A percentile compares a stretch with the other conserved stretches of the same genome.
Evolutionary conservation across 139 green algal species (phyloP).

Genomic region (Bryopsis sp.): DNA sequence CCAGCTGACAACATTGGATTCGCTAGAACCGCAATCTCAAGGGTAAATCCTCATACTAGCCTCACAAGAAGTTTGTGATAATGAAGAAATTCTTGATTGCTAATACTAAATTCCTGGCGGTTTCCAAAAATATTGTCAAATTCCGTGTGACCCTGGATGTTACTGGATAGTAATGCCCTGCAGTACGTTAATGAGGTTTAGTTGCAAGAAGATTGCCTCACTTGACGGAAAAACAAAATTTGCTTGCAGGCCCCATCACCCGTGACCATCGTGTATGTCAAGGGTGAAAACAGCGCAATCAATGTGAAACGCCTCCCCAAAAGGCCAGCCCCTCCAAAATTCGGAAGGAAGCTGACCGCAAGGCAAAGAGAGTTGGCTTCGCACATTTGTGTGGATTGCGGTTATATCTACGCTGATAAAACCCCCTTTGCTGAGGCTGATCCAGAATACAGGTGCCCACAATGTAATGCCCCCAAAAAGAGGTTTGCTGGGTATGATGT

Average conservation of each 20-base stretch:
- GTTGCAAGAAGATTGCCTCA: neutral
- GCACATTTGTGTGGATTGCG: slow-evolving; percentile 95
- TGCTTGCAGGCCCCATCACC: slow-evolving; percentile 44
- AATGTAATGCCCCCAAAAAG: slow-evolving; percentile 87
- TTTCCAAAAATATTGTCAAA: no score
- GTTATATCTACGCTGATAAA: slow-evolving; percentile 76
- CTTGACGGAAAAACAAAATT: neutral
- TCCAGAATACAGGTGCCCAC: slow-evolving; percentile 60
- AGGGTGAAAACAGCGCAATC: slow-evolving; percentile 73
- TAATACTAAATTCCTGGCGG: no score
- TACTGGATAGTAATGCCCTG: no score
- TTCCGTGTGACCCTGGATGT: no score
- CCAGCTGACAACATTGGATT: slow-evolving; percentile 68
- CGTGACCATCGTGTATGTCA: slow-evolving; percentile 64
- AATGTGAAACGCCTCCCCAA: slow-evolving; percentile 93
- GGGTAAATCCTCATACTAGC: slow-evolving; percentile 7
- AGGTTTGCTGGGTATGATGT: slow-evolving; percentile 87
- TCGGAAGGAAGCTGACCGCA: slow-evolving; percentile 82
- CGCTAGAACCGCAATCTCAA: slow-evolving; percentile 31
- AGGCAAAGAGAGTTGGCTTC: slow-evolving; percentile 75
- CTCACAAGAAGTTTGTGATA: neutral
- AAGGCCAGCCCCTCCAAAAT: slow-evolving; percentile 74
- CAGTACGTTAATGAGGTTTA: no score
- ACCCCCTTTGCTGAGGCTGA: slow-evolving; percentile 48
- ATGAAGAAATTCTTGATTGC: no score